Evolutionary conservation across 1,284 basidiomycete species (phyloP).

Genomic region (Cryptococcus amylolentus): DNA sequence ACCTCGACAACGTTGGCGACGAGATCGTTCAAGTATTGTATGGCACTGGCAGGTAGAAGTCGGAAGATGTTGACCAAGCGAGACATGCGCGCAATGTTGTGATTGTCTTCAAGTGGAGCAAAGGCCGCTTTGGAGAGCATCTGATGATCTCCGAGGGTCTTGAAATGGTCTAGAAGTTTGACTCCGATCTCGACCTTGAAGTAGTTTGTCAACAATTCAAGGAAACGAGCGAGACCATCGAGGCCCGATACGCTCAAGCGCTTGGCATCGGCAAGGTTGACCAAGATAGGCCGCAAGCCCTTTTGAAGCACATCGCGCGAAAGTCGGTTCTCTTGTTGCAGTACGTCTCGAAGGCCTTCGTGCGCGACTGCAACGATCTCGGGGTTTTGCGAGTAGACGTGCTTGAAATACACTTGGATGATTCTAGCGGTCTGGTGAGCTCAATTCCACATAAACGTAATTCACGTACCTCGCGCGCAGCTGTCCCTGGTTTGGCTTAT

Average conservation of each 20-base stretch:
- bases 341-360: slow-evolving; percentile 83
- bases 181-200: slow-evolving; percentile 99
- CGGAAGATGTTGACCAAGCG: slow-evolving; percentile 96
- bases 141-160: slow-evolving; percentile 72
- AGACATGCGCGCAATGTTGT: slow-evolving; percentile 88
- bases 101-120: slow-evolving; percentile 78
- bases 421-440: slow-evolving; percentile 57
- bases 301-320: slow-evolving; percentile 95
- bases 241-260: slow-evolving; percentile 90
- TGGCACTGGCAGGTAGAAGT: slow-evolving; percentile 85
- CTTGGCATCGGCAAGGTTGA: slow-evolving; percentile 97
- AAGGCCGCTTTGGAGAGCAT: slow-evolving; percentile 75
- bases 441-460: not conserved
- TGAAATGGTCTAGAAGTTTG: slow-evolving; percentile 95
- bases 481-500: slow-evolving; percentile 62
- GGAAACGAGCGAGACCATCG: slow-evolving; percentile 89
- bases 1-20: slow-evolving; percentile 88
- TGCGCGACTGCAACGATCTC: slow-evolving; percentile 97
- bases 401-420: slow-evolving; percentile 97
- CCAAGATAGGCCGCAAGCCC: slow-evolving; percentile 90
- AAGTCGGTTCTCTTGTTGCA: slow-evolving; percentile 84
- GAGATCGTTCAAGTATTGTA: slow-evolving; percentile 84
- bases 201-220: slow-evolving; percentile 95
- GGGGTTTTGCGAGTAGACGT: slow-evolving; percentile 86
- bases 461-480: slow-evolving; percentile 72